Base-by-base conservation (phyloP, 345 rosid species). In the Garcia nutans region DNA sequence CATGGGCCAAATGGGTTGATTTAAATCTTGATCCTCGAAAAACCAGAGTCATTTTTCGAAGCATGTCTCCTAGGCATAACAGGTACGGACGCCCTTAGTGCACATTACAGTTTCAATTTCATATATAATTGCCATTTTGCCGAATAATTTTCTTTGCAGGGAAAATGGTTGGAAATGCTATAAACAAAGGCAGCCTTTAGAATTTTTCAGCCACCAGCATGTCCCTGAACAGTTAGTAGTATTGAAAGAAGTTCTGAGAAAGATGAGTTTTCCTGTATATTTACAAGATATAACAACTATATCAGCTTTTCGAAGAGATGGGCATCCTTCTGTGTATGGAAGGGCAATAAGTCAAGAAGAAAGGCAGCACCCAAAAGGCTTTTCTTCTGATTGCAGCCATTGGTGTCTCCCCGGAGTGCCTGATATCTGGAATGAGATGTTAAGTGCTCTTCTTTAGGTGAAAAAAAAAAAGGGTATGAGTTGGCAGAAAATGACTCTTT, bases 361-460 rank as follows among this genome's bases (percentile, higher is more conserved):
- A 73, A 91, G 76, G 82, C 90, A 87, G 68, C 89, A 90, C 65
- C 79, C 68, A 0, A 54, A 42, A 52, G 88, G 79, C 49, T 42
- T 81, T 66, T 81, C 90, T 3, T 90, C 97, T 13, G 99, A 95
- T 59, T 95, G 99, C 33, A 93, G 92, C 88, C 98, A 95, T 65
- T 95, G 99, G 99, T 95, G 98, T 75, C 94, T 95, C 74, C 99
- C 99, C 26, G 99, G 98, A 1, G 97, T 95, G 22, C 98, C 99
- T 0, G 98, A 95, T 74, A 83, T 80, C 59, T 95, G 98, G 99
- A 95, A 93, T 79, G 98, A 93, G 87, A 90, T 94, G 96, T 78
- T 94, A 65, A 82, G 74, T 82, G 89, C 83, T 8, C 50, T 88
- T 47, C 89, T 90, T 76, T 89, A 73, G 78, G 71, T 41, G 17